These are phyloP conservation scores for Trypanosomatidae sp. DNA, from an alignment of 208 protist species.

Conservation along the genomic window DNA sequence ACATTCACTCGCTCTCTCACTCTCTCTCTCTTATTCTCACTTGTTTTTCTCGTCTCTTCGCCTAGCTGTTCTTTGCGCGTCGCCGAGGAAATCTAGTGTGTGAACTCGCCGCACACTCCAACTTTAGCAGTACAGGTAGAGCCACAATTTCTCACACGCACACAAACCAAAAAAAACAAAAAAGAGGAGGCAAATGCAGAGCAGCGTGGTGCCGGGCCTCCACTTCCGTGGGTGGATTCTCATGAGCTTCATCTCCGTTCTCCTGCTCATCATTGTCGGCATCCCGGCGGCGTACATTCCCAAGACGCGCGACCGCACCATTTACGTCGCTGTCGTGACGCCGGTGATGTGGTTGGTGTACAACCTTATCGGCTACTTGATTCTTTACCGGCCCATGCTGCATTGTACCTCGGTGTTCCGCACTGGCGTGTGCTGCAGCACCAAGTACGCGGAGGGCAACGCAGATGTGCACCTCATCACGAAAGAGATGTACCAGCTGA, in stretches of 20 bases:
- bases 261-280: slow-evolving; percentile 47
- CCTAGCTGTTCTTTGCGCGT: too few species aligned
- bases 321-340: slow-evolving; percentile 53
- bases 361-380: slow-evolving; percentile 46
- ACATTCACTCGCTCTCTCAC: too few species aligned
- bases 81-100: too few species aligned
- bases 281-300: slow-evolving; percentile 55
- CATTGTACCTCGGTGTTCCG: slow-evolving; percentile 35
- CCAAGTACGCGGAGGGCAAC: slow-evolving; percentile 17
- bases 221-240: slow-evolving; percentile 54
- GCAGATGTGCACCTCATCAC: slow-evolving; percentile 27
- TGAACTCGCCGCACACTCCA: too few species aligned
- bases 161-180: not conserved
- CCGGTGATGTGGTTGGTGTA: slow-evolving; percentile 53
- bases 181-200: too few species aligned
- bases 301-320: slow-evolving; percentile 26
- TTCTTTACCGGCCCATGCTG: slow-evolving; percentile 54
- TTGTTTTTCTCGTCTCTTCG: too few species aligned
- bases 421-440: slow-evolving; percentile 26
- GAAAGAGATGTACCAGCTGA: slow-evolving; percentile 69
- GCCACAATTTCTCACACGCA: too few species aligned
- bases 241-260: slow-evolving; percentile 44
- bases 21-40: too few species aligned
- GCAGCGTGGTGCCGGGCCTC: not conserved
- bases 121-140: too few species aligned